Percentiles rank a stretch among this genome's conserved stretches.
Conservation (phyloP, 108 stramenopile genomes). For the Pseudonitzschia multistriata region DNA sequence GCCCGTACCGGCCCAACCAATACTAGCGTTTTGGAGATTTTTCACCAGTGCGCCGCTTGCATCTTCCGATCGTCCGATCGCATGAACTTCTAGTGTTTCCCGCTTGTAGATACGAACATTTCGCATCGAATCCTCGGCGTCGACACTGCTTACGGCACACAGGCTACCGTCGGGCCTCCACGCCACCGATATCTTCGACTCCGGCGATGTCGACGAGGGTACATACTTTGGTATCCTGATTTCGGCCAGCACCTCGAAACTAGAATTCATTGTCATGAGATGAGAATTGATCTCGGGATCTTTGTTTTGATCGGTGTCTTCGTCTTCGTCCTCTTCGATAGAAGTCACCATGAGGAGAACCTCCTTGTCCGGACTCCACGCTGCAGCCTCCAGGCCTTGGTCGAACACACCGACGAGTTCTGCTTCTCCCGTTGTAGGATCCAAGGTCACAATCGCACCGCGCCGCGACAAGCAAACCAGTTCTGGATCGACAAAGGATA, state of each 20-base stretch:
- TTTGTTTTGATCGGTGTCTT: conserved; percentile 24
- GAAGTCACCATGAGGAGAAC: conserved; percentile 70
- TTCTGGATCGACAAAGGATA: conserved; percentile 35
- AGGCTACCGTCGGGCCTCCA: conserved; percentile 80
- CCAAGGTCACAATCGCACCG: conserved; percentile 56
- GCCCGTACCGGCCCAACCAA: conserved; percentile 75
- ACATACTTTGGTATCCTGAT: conserved; percentile 42
- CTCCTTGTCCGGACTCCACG: conserved; percentile 87
- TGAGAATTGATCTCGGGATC: conserved; percentile 39
- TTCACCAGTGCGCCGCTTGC: conserved; percentile 76
- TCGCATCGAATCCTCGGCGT: conserved; percentile 48
- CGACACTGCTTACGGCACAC: conserved; percentile 67
- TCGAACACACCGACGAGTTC: conserved; percentile 85
- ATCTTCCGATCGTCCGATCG: conserved; percentile 78
- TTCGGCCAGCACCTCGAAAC: conserved; percentile 80
- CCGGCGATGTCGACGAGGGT: conserved; percentile 22
- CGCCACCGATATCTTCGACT: conserved; percentile 51
- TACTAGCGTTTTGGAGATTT: conserved; percentile 45
- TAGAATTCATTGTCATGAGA: conserved; percentile 80
- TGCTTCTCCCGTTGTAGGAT: conserved; percentile 42
- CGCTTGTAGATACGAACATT: conserved; percentile 71
- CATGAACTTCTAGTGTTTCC: conserved; percentile 56
- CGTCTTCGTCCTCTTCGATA: conserved; percentile 56
- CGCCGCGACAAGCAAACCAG: conserved; percentile 46
- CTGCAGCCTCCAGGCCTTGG: conserved; percentile 67